These are phyloP conservation scores for Patellaria atrata DNA, from an alignment of 495 filamentous ascomycete species.

Conservation along the genomic window DNA sequence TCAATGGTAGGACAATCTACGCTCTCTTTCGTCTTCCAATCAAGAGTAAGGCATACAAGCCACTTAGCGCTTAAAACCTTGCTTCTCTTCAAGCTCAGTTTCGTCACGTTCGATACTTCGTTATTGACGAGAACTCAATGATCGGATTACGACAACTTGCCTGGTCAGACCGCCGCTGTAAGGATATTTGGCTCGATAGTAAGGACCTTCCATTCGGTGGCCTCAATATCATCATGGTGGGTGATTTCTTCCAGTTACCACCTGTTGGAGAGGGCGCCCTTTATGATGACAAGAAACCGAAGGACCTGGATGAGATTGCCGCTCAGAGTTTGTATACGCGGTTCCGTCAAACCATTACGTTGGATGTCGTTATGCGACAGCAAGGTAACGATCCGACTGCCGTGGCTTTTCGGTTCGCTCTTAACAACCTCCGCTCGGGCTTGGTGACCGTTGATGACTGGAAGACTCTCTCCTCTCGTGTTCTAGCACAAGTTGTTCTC, in stretches of 20 bases:
- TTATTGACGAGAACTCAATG: conserved; percentile 1
- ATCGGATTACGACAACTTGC: neutral
- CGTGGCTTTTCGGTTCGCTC: no score
- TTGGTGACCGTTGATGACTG: no score
- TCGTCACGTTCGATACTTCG: neutral
- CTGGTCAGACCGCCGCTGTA: neutral
- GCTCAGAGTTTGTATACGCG: neutral
- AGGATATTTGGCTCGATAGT: neutral
- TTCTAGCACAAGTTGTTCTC: no score
- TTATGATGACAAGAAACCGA: neutral
- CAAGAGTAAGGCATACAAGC: neutral
- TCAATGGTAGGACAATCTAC: neutral
- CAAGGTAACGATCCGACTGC: no score
- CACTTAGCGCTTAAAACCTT: neutral
- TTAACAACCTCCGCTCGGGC: no score
- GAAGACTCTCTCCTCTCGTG: no score
- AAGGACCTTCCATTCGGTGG: neutral
- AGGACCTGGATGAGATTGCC: neutral
- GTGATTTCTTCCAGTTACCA: conserved; percentile 1
- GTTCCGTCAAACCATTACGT: neutral
- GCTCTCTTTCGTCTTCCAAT: neutral
- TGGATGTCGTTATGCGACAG: neutral
- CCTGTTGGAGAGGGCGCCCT: neutral
- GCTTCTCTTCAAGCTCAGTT: neutral
- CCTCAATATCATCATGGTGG: neutral